Base-by-base conservation (phyloP, 2,329 filamentous ascomycete genomes). In the Paraconiothyrium sp. region DNA sequence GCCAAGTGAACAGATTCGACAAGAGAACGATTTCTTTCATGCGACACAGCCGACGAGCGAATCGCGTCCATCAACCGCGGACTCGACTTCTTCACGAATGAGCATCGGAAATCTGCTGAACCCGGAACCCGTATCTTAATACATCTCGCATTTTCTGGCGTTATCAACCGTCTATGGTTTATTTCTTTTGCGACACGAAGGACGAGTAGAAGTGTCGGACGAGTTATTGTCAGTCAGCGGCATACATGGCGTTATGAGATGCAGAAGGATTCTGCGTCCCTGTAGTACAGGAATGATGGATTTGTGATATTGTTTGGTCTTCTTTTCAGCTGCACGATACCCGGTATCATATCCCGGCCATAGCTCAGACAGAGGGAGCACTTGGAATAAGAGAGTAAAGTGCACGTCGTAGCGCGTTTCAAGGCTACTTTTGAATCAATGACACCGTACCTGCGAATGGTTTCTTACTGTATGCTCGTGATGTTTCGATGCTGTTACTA, bases 261-360 rank as follows among this genome's bases (percentile, higher is more conserved):
- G 32, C 20, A 46, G 27, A 20, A 35, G 37, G 35, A 13, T 41
- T 41, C 20, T 41, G 54, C 47, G 32, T 32, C 5, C 5, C n/a
- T 61, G 59, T 54, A 61, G 54, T 49, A 54, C 54, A 60, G 46
- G 60, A 47, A 60, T 50, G 67, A 70, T 59, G 59, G 57, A 39
- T 59, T 60, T 52, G 50, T 50, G 60, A 60, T 62, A 60, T 61
- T 70, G 56, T 56, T 64, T 60, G 37, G 65, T 59, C 63, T 44
- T 32, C 60, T 62, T 35, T 60, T 65, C 60, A 60, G 58, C 62
- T 72, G 69, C 69, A 71, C 70, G 71, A 75, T 77, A 76, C 69
- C 74, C 70, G 51, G 61, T 63, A 57, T 43, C 56, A 59, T 4
- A 50, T 54, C 51, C 60, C 62, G 62, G 65, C 67, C 48, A 51